Base-by-base conservation (phyloP, 2,329 filamentous ascomycete species). In the Teratosphaeria epicoccoides region DNA sequence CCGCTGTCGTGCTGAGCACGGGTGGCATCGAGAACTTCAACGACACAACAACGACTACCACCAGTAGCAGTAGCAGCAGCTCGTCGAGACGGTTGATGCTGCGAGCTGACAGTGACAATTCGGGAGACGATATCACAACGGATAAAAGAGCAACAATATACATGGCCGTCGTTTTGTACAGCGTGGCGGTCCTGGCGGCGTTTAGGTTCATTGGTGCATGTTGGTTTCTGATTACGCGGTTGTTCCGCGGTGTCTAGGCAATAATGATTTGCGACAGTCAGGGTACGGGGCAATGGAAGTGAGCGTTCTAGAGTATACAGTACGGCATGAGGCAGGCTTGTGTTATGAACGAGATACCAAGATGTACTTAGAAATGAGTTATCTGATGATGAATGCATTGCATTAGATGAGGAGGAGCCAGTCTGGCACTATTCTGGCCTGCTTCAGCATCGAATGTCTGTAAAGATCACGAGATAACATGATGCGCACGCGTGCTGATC, bases 141-240 rank as follows among this genome's bases (percentile, higher is more conserved):
- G 45, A 54, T 14, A 23, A 77, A 50, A 80, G 86, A 11, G 82
- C 85, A 20, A 85, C 83, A 49, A 83, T 94, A 51, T 96, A 96
- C 72, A 84, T 96, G 78, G 81, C 80, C 3, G 83, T 95, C 43
- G 83, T 96, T 14, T 70, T 96, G 56, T 96, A 90, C 84, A 89
- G 84, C 67, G 90, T 96, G 40, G 90, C 89, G 0, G 89, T 75
- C 2, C 70, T 96, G 51, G 89, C 86, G 23, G 80, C 82, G 1
- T 91, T 96, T 71, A 87, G 91, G 67, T 95, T 96, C 62, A 71
- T 90, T 23, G 90, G 90, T 2, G 87, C 87, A 0, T 76, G 88
- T 70, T 95, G 89, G 88, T 96, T 96, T 73, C 78, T 98, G 75
- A 77, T 97, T 61, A 84, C 91, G 52, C 78, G 89, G 63, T 79